phyloP scores from a whole-genome alignment of 208 protist species.

The Balamuthia mandrillaris region DNA sequence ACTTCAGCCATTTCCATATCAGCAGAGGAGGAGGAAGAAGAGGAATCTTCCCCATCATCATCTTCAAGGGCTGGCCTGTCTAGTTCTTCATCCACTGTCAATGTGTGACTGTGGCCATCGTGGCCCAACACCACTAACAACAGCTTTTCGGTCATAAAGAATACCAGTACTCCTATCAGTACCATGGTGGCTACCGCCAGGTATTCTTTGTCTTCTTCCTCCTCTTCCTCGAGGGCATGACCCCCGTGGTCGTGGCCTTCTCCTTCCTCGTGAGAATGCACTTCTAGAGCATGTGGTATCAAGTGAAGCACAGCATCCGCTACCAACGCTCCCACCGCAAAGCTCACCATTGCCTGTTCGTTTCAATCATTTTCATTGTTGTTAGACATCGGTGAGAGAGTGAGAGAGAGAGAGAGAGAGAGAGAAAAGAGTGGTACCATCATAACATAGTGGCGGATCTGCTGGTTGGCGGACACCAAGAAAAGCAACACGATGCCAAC shows the following conservation, averaged over 20 bases:
- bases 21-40: neutral
- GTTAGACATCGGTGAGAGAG: neutral
- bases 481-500: neutral
- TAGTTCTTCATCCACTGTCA: neutral
- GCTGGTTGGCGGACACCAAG: neutral
- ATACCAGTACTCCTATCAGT: neutral
- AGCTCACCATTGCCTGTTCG: neutral
- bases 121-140: neutral
- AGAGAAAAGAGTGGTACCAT: neutral
- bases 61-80: neutral
- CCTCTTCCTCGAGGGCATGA: neutral
- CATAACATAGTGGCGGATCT: neutral
- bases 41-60: neutral
- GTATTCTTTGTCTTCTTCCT: neutral
- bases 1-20: neutral
- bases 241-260: slow-evolving; percentile 16
- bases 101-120: neutral
- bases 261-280: neutral
- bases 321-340: neutral
- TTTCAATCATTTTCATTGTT: neutral
- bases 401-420: neutral
- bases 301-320: slow-evolving; percentile 14
- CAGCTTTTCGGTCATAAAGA: neutral
- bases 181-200: neutral
- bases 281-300: neutral